phyloP scores from a whole-genome alignment of 306 rosid species.

The Lathyrus aphaca region DNA sequence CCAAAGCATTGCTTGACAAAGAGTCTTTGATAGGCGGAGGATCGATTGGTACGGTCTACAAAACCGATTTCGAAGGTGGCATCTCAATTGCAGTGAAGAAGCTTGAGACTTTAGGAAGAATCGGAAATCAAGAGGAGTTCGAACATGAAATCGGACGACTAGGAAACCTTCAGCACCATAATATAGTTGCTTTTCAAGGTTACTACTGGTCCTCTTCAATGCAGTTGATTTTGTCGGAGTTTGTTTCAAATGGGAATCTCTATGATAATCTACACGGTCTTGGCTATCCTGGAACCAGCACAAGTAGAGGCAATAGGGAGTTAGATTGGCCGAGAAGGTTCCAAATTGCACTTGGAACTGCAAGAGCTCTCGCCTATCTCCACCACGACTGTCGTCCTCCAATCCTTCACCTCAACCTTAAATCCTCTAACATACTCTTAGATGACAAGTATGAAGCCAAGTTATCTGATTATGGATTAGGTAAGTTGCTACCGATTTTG shows the following conservation, averaged over 20 bases:
- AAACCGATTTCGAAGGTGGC: conserved; percentile 81
- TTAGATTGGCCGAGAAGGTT: conserved; percentile 82
- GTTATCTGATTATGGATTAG: conserved; percentile 91
- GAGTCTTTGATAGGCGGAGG: conserved; percentile 92
- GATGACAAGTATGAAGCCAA: conserved; percentile 79
- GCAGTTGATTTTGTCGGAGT: conserved; percentile 91
- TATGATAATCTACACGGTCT: conserved; percentile 83
- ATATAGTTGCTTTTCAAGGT: conserved; percentile 86
- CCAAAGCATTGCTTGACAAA: conserved; percentile 90
- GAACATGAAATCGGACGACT: conserved; percentile 90
- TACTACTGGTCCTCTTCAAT: conserved; percentile 94
- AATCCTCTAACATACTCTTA: conserved; percentile 87
- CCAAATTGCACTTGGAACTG: conserved; percentile 85
- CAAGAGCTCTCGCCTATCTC: conserved; percentile 86
- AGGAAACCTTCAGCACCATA: conserved; percentile 74
- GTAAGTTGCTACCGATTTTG: conserved; percentile 87
- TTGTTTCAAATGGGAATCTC: conserved; percentile 80
- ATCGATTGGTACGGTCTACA: conserved; percentile 87
- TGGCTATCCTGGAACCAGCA: conserved; percentile 81
- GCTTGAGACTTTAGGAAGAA: conserved; percentile 90
- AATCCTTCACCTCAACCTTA: conserved; percentile 94
- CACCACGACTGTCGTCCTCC: conserved; percentile 96
- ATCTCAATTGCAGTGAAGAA: conserved; percentile 93
- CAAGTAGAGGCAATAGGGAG: conserved; percentile 66
- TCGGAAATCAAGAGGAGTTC: conserved; percentile 90